phyloP scores from a whole-genome alignment of 495 filamentous ascomycete genomes.

The Cairneyella variabilis region DNA sequence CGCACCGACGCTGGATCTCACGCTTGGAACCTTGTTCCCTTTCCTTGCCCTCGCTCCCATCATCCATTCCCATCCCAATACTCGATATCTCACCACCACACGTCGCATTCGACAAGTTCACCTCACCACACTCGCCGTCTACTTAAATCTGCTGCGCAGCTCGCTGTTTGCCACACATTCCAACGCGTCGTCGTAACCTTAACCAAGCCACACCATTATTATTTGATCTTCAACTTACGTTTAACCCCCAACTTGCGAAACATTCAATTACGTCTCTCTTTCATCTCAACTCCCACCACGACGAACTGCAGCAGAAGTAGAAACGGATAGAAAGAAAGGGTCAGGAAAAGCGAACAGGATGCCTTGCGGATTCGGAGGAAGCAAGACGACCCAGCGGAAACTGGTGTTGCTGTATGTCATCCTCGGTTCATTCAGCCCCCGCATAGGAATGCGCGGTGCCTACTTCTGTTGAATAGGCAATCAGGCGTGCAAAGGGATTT shows the following conservation, averaged over 20 bases:
- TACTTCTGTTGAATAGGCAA: background rate
- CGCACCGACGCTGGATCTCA: too few species aligned
- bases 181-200: too few species aligned
- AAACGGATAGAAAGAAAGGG: background rate
- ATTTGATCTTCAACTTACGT: too few species aligned
- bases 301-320: background rate
- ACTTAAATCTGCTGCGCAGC: too few species aligned
- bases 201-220: background rate
- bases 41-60: too few species aligned
- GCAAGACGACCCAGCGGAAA: conserved; percentile 89
- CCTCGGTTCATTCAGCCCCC: background rate
- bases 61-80: too few species aligned
- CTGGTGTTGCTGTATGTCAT: conserved; percentile 82
- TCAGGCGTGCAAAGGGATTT: background rate
- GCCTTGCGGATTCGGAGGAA: conserved; percentile 49
- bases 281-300: background rate
- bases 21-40: too few species aligned
- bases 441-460: background rate
- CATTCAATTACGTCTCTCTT: background rate
- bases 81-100: too few species aligned
- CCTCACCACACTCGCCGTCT: too few species aligned
- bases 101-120: too few species aligned
- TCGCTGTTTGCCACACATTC: too few species aligned
- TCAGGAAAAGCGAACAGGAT: conserved; percentile 25
- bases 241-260: too few species aligned